Conservation (phyloP, 192 early-diverging fungal species). For the Funneliformis geosporum region DNA sequence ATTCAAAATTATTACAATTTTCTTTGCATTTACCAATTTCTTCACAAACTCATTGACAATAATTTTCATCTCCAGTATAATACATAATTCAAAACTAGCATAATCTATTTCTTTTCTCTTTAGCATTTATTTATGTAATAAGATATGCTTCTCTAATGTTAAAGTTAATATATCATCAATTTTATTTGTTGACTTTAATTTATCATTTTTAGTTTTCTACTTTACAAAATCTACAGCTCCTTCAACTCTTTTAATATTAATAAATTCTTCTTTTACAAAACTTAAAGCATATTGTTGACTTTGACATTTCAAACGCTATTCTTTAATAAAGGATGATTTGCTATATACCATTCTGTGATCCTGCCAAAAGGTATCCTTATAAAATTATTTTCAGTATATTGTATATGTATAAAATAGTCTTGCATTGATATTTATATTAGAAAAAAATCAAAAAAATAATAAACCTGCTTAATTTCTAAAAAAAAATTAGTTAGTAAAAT, state of each 20-base stretch:
- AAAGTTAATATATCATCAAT: constrained; percentile 3
- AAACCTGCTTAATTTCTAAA: no score
- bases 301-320: no score
- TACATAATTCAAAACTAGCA: constrained; percentile 7
- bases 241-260: not conserved
- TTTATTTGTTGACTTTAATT: constrained; percentile 2
- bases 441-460: no score
- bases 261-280: not conserved
- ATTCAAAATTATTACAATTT: no score
- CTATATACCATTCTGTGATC: no score
- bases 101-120: constrained; percentile 9
- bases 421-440: no score
- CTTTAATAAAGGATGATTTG: no score
- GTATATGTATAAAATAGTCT: no score
- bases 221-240: not conserved
- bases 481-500: no score
- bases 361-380: no score
- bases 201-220: not conserved
- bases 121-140: not conserved
- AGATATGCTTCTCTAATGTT: not conserved
- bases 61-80: constrained; percentile 1
- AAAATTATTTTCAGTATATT: no score
- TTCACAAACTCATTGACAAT: not conserved
- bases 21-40: no score
- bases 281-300: not conserved